A percentile compares a stretch with the other conserved stretches of the same genome.
phyloP scores from a whole-genome alignment of 805 yeast genomes.

The Candida hungchunana region DNA sequence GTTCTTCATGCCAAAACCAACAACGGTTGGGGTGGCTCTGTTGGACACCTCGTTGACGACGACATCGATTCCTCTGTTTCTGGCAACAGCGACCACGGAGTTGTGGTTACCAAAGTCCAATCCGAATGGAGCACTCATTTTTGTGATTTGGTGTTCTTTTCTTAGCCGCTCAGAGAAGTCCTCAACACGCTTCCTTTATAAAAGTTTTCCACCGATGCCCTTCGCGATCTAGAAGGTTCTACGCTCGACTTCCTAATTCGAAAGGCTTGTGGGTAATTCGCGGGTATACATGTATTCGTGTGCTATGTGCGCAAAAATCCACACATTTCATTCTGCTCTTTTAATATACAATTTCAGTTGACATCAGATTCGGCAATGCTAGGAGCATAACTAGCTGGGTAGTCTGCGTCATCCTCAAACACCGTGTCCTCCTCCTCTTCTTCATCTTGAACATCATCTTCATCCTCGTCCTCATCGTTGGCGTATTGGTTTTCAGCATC shows the following conservation, averaged over 20 bases:
- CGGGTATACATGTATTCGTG: no score
- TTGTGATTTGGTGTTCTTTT: conserved; percentile 1
- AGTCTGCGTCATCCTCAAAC: conserved; percentile 30
- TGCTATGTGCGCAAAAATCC: no score
- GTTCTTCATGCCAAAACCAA: conserved; percentile 87
- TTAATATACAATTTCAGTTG: no score
- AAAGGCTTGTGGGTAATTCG: conserved; percentile 1
- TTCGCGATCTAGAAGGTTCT: conserved; percentile 10
- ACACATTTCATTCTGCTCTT: no score
- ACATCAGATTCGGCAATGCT: conserved; percentile 23
- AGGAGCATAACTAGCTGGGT: conserved; percentile 24
- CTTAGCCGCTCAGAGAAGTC: not conserved
- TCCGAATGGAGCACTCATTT: conserved; percentile 93
- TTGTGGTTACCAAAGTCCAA: conserved; percentile 95
- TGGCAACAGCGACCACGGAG: conserved; percentile 94
- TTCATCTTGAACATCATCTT: conserved; percentile 24
- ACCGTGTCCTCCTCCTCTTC: conserved; percentile 26
- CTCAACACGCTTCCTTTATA: not conserved
- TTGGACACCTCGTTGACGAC: conserved; percentile 98
- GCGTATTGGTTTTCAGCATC: conserved; percentile 22
- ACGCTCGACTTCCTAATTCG: conserved; percentile 7
- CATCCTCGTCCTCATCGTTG: conserved; percentile 34
- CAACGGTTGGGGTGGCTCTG: conserved; percentile 89
- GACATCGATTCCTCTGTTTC: conserved; percentile 97
- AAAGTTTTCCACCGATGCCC: conserved; percentile 10